Conservation (phyloP, 2,329 filamentous ascomycete genomes). For the Colletotrichum caudatum region DNA sequence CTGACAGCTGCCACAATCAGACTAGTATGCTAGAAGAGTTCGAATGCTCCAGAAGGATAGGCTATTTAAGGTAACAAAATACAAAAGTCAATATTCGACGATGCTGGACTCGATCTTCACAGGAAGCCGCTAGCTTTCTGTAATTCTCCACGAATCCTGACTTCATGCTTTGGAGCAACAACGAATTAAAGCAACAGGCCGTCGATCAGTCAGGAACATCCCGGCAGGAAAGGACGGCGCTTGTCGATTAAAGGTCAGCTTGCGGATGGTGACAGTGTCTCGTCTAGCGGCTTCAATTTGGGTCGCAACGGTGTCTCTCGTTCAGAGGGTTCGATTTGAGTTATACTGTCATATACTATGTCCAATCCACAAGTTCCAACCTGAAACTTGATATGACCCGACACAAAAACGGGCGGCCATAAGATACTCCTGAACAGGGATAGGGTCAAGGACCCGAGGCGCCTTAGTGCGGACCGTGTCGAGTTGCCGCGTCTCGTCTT, state of each 20-base stretch:
- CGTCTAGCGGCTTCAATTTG: constrained; percentile 31
- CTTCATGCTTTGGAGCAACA: not conserved
- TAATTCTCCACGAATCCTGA: constrained; percentile 3
- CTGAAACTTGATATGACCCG: constrained; percentile 40
- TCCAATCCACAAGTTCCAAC: constrained; percentile 37
- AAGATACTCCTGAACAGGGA: constrained; percentile 28
- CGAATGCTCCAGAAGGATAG: not conserved
- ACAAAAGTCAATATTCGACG: not conserved
- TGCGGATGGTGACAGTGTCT: constrained; percentile 35
- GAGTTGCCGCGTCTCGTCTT: constrained; percentile 7
- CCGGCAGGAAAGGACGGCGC: constrained; percentile 9
- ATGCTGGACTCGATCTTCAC: not conserved
- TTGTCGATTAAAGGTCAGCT: constrained; percentile 39
- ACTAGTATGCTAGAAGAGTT: no score
- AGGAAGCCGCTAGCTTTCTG: constrained; percentile 22
- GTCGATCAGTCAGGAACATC: constrained; percentile 1
- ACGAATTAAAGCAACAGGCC: no score
- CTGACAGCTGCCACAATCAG: not conserved
- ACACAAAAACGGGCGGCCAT: constrained; percentile 14
- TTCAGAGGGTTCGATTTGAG: constrained; percentile 32
- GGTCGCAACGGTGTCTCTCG: constrained; percentile 29
- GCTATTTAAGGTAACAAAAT: not conserved
- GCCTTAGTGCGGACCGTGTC: not conserved
- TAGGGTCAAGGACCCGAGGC: not conserved
- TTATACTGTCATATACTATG: constrained; percentile 22